Evolutionary conservation across 129 eudicot species (phyloP), one percentile per base, ranked within the genome.

Genomic region (Dittrichia graveolens): DNA sequence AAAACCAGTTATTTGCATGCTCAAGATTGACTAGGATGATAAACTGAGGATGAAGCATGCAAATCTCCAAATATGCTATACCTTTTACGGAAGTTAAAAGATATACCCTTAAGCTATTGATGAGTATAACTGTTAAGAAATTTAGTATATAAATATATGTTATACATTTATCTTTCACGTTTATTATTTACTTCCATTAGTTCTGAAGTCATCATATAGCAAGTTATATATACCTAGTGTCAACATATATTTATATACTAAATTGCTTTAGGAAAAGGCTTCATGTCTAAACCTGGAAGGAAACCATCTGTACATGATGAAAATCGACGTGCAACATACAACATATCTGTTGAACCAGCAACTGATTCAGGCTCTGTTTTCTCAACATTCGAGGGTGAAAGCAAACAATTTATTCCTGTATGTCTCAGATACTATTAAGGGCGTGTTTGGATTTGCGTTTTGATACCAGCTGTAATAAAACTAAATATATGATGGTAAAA

Each of bases 321-420:
- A 77, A 82, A 88, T 70, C 95, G 92, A 71, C 99, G 97, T 31
- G 89, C 85, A 35, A 86, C 95, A 24, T 91, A 91, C 80, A 80
- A 75, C 80, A 79, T 69, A n/a, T 80, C 88, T 16, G 62, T 72
- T 71, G 84, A 76, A 43, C 89, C 88, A 41, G 75, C 42, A n/a
- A 60, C 79, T 45, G 72, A 74, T 78, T 64, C 95, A 43, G 91
- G 78, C 38, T 95, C 96, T 0, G 65, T 91, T 44, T 82, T 95
- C 66, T 69, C 90, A 44, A 86, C 94, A 62, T 95, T 88, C 44
- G 96, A 88, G 69, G 91, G 85, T 57, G 99, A 95, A 83, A 87
- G 79, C 85, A 91, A 91, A 84, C 99, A 90, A 34, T 84, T 95
- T 18, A 81, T 95, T 75, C 89, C 97, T 65, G 99, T 95, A 88